A percentile compares a stretch with the other conserved stretches of the same genome.
phyloP scores from a whole-genome alignment of 2,329 filamentous ascomycete genomes.

The Alternaria hordeiaustralica region DNA sequence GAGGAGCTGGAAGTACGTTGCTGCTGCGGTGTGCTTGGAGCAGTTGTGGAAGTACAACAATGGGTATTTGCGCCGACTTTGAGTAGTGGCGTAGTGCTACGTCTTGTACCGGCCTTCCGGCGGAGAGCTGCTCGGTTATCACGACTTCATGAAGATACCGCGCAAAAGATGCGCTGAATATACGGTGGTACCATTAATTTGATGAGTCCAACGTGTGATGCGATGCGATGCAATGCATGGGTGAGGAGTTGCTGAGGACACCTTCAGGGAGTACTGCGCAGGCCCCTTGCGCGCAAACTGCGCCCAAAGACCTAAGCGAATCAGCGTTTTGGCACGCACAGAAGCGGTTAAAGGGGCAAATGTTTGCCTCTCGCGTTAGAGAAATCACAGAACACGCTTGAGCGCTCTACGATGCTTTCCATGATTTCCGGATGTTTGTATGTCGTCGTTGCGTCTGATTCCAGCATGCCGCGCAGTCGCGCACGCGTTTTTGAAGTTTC shows the following conservation, averaged over 20 bases:
- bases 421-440: background rate
- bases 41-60: constrained; percentile 51
- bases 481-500: background rate
- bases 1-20: constrained; percentile 61
- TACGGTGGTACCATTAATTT: background rate
- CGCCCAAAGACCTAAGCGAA: background rate
- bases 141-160: background rate
- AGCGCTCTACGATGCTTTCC: too few species aligned
- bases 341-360: background rate
- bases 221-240: background rate
- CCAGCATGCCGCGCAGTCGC: background rate
- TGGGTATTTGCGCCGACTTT: constrained; percentile 21
- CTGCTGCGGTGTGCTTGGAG: constrained; percentile 58
- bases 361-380: background rate
- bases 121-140: background rate
- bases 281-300: background rate
- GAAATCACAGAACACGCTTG: background rate
- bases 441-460: background rate
- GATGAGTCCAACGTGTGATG: background rate
- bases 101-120: background rate
- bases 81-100: constrained; percentile 1
- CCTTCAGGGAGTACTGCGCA: background rate
- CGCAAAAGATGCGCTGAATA: background rate
- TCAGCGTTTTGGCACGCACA: background rate
- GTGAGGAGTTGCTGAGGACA: background rate